These are phyloP conservation scores for Haberlea rhodopensis DNA, from an alignment of 257 asterid genomes.

Conservation along the genomic window DNA sequence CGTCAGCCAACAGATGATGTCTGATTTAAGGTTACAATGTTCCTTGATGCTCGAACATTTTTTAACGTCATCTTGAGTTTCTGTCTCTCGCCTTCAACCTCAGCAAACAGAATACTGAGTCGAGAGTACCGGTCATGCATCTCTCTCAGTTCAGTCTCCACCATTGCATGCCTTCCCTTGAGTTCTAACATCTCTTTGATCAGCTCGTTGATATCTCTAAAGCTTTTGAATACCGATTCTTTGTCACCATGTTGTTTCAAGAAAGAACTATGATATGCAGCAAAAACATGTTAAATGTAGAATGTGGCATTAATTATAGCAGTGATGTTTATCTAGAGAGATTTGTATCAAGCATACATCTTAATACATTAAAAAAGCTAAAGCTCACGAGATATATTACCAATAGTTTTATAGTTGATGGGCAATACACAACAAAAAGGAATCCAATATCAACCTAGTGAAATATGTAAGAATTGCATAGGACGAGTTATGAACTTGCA, in stretches of 20 bases:
- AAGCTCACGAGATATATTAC: no score
- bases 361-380: no score
- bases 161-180: no score
- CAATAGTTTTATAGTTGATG: no score
- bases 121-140: constrained; percentile 88
- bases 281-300: constrained; percentile 18
- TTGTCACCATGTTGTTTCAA: no score
- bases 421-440: no score
- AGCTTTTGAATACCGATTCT: constrained; percentile 79
- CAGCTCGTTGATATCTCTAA: constrained; percentile 77
- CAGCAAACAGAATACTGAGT: constrained; percentile 88
- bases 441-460: no score
- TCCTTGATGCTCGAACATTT: constrained; percentile 57
- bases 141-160: constrained; percentile 74
- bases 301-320: no score
- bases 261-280: constrained; percentile 53
- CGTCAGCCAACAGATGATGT: constrained; percentile 44
- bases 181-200: constrained; percentile 79
- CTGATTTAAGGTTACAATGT: constrained; percentile 32
- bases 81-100: constrained; percentile 95
- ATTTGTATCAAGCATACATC: no score
- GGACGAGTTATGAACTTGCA: no score
- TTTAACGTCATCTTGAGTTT: constrained; percentile 84
- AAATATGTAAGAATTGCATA: no score
- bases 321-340: no score